A percentile compares a stretch with the other conserved stretches of the same genome.
phyloP scores from a whole-genome alignment of 441 rosid species.

The Geranium incanum region DNA sequence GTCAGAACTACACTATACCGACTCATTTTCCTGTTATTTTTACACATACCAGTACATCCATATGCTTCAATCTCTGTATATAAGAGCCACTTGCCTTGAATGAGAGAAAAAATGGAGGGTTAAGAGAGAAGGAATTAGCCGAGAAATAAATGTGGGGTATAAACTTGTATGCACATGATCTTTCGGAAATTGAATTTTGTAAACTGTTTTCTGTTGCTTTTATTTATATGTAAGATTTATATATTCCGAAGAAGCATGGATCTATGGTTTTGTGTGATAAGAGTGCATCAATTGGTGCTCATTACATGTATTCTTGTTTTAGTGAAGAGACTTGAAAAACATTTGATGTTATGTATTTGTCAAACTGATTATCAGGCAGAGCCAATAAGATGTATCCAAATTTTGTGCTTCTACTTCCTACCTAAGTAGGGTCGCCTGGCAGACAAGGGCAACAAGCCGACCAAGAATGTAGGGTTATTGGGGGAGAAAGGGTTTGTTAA shows the following conservation, averaged over 20 bases:
- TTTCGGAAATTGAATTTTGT: constrained; percentile 11
- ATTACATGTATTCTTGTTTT: neutral
- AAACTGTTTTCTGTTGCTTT: constrained; percentile 1
- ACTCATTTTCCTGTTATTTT: constrained; percentile 23
- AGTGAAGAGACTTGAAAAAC: neutral
- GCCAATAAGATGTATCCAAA: neutral
- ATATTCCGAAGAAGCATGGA: neutral
- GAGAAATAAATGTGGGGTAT: constrained; percentile 22
- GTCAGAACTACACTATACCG: constrained; percentile 12
- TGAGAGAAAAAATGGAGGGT: constrained; percentile 12
- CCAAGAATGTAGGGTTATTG: constrained; percentile 17
- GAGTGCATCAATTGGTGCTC: neutral
- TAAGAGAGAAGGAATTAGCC: constrained; percentile 24
- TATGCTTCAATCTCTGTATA: constrained; percentile 40
- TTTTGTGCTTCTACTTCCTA: neutral
- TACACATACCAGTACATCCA: constrained; percentile 8
- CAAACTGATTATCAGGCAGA: neutral
- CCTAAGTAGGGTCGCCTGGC: neutral
- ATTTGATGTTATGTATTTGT: neutral
- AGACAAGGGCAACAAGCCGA: constrained; percentile 16
- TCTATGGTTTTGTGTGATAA: neutral
- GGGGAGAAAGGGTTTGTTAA: neutral
- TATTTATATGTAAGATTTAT: too few species aligned
- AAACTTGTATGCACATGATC: constrained; percentile 8
- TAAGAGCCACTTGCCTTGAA: constrained; percentile 27